A percentile compares a stretch with the other conserved stretches of the same genome.
Evolutionary conservation across 179 eudicot species (phyloP).

Genomic region (Spergularia azorica): DNA sequence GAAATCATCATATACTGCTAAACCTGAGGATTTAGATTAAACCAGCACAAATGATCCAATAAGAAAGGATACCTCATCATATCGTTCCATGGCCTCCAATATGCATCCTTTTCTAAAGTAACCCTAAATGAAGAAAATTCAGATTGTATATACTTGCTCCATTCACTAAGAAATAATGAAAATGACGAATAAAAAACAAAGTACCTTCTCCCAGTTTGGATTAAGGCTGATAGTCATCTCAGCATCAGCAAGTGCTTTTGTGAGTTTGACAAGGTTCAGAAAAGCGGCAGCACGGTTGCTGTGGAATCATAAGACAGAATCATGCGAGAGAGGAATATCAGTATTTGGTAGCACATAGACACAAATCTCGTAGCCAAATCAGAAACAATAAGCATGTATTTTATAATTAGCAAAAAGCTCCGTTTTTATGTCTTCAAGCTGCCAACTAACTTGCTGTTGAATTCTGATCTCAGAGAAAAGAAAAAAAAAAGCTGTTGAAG

Average conservation of each 20-base stretch:
- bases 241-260: slow-evolving; percentile 94
- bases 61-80: slow-evolving; percentile 61
- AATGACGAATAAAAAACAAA: not conserved
- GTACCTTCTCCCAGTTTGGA: slow-evolving; percentile 96
- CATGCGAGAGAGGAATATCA: slow-evolving; percentile 9
- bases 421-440: not conserved
- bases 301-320: slow-evolving; percentile 19
- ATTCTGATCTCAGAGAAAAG: not conserved
- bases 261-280: slow-evolving; percentile 85
- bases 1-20: not conserved
- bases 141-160: slow-evolving; percentile 11
- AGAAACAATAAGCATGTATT: not conserved
- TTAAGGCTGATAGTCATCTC: slow-evolving; percentile 80
- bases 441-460: not conserved
- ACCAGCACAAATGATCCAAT: not conserved
- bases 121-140: slow-evolving; percentile 52
- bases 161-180: not conserved
- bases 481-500: not conserved
- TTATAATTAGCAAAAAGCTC: no score
- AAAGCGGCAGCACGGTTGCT: slow-evolving; percentile 99
- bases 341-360: not conserved
- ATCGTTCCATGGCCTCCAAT: slow-evolving; percentile 90
- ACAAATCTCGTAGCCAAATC: not conserved
- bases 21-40: slow-evolving; percentile 4
- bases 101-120: slow-evolving; percentile 97